Evolutionary conservation across 257 asterid species (phyloP).

Genomic region (Sherardia arvensis): DNA sequence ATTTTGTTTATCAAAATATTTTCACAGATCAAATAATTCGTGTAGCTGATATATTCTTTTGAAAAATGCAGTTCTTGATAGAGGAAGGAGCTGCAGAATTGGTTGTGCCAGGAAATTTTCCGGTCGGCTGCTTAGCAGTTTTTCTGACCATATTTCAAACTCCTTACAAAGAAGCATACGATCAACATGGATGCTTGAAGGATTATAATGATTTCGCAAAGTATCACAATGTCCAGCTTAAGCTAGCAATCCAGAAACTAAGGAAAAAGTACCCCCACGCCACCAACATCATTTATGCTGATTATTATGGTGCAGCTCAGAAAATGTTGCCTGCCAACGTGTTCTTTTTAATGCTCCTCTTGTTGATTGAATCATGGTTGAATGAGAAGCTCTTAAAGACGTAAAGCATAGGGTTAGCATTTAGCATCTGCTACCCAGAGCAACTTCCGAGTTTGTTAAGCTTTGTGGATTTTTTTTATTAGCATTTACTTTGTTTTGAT

Average conservation of each 20-base stretch:
- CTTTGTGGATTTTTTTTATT: too few species aligned
- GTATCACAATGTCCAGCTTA: conserved; percentile 54
- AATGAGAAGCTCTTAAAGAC: too few species aligned
- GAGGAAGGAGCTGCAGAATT: conserved; percentile 72
- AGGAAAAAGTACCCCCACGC: conserved; percentile 48
- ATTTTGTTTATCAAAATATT: too few species aligned
- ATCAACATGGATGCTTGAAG: conserved; percentile 58
- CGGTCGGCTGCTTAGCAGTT: conserved; percentile 68
- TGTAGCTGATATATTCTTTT: not conserved
- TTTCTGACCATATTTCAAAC: conserved; percentile 56
- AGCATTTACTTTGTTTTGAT: too few species aligned
- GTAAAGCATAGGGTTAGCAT: too few species aligned
- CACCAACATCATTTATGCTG: conserved; percentile 63
- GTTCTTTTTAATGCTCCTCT: too few species aligned
- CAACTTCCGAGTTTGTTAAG: too few species aligned
- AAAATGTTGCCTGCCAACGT: conserved; percentile 44
- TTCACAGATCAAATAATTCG: not conserved
- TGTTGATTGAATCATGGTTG: too few species aligned
- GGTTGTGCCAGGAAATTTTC: conserved; percentile 65
- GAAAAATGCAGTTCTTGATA: conserved; percentile 34
- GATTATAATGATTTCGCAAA: conserved; percentile 51
- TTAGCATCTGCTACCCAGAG: too few species aligned
- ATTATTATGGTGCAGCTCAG: conserved; percentile 59
- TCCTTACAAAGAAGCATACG: conserved; percentile 40
- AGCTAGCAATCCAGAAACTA: conserved; percentile 36